Percentiles rank a stretch among this genome's conserved stretches.
phyloP scores from a whole-genome alignment of 495 filamentous ascomycete species.

The Podospora pseudopauciseta region DNA sequence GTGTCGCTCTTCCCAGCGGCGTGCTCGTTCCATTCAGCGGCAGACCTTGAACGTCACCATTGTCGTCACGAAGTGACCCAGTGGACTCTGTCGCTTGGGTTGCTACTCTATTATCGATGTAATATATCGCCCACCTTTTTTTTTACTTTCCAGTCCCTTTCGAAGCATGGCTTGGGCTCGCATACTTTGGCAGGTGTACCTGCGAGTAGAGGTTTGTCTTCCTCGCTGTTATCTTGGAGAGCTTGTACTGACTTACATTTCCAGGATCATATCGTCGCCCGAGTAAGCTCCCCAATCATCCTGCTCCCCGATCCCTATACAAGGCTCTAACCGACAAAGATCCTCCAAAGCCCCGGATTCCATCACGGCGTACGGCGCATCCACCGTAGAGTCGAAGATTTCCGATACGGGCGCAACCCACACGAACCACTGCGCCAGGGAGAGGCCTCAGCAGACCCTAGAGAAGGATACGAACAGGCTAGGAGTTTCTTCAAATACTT shows the following conservation, averaged over 20 bases:
- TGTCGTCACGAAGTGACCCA: neutral
- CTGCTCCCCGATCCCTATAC: neutral
- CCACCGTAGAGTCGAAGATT: slow-evolving; percentile 37
- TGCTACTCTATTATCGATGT: neutral
- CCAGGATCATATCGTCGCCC: slow-evolving; percentile 32
- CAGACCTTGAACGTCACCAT: neutral
- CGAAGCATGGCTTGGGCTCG: slow-evolving; percentile 16
- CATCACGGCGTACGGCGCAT: slow-evolving; percentile 41
- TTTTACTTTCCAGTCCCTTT: neutral
- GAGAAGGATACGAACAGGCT: neutral
- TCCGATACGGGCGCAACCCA: slow-evolving; percentile 40
- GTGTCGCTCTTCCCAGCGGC: neutral
- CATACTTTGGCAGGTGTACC: slow-evolving; percentile 13
- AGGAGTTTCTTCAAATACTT: slow-evolving; percentile 30
- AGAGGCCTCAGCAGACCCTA: slow-evolving; percentile 36
- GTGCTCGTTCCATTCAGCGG: neutral
- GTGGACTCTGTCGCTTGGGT: neutral
- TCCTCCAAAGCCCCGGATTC: slow-evolving; percentile 38
- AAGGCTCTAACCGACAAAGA: slow-evolving; percentile 18
- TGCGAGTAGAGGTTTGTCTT: slow-evolving; percentile 19
- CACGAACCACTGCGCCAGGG: slow-evolving; percentile 40
- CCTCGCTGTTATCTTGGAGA: neutral
- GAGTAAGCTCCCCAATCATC: slow-evolving; percentile 20
- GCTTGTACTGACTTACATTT: neutral
- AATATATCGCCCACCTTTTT: neutral